Evolutionary conservation across 805 yeast genomes (phyloP), one percentile per base, ranked within the genome.

Genomic region (Lachancea mirantina): DNA sequence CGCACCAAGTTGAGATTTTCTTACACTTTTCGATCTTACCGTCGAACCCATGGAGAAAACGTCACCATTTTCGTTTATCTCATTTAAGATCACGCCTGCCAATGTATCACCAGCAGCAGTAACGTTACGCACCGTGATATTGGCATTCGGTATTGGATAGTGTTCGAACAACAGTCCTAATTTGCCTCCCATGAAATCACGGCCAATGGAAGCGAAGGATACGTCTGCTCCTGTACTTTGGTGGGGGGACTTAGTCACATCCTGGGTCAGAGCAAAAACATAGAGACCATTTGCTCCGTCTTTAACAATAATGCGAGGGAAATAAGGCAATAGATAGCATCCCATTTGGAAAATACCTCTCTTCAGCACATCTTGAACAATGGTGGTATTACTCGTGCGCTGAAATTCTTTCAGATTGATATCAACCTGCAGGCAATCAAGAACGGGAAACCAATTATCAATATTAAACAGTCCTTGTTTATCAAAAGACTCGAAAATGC

Each of bases 91-190:
- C 17, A 68, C 73, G 0, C 95, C 95, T 18, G 76, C 68, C 26
- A 85, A 64, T 0, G 92, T 68, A 55, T 85, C 95, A 8, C 95
- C 96, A 1, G 94, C 94, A 2, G 95, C 96, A 7, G 89, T 84
- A 19, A 82, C 94, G 43, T 78, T 83, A 18, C 57, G 58, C 8
- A 80, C 66, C 0, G 54, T 49, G 3, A 62, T 50, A 0, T 70
- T 64, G 2, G 41, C 35, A 5, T 51, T 43, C 1, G 60, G 55
- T 3, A 69, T 57, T 1, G 72, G 68, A 51, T 68, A 79, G 50
- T 81, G 78, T 45, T 82, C 83, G 14, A 84, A 61, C 6, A 75
- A 61, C 4, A 80, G 65, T 4, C 85, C 85, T 31, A 68, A 37
- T 10, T 45, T 47, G 32, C 40, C 46, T 26, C 39, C 39, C 19